Conservation (phyloP, 768 basidiomycete genomes). For the Leccinellum luteum region DNA sequence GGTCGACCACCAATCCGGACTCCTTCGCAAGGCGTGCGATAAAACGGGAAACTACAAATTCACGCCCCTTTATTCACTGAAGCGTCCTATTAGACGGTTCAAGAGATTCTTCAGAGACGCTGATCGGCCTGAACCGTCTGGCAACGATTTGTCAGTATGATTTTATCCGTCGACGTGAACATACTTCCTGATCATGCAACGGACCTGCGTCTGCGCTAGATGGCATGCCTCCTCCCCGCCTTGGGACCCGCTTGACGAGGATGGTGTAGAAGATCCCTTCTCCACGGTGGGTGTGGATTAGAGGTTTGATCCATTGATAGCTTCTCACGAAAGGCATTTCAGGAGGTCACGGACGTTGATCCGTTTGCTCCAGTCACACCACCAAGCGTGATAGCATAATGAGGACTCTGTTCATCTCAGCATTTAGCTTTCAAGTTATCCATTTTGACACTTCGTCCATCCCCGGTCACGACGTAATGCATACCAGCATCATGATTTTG, state of each 20-base stretch:
- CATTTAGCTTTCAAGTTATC: neutral
- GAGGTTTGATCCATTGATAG: neutral
- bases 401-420: neutral
- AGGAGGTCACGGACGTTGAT: constrained; percentile 8
- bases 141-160: constrained; percentile 20
- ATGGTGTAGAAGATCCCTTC: constrained; percentile 22
- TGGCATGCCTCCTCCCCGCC: constrained; percentile 19
- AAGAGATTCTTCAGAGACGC: constrained; percentile 18
- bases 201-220: constrained; percentile 3
- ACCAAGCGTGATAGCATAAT: neutral
- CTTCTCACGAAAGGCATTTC: neutral
- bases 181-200: neutral
- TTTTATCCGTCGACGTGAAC: neutral
- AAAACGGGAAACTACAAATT: constrained; percentile 13
- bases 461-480: neutral
- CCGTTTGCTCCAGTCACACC: constrained; percentile 8
- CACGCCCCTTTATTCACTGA: constrained; percentile 22
- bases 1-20: constrained; percentile 9
- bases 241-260: constrained; percentile 28
- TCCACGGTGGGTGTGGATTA: constrained; percentile 12
- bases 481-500: neutral
- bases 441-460: neutral
- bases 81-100: constrained; percentile 6
- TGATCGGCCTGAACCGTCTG: constrained; percentile 7
- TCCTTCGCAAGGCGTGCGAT: constrained; percentile 22